Base-by-base conservation (phyloP, 495 filamentous ascomycete species). In the Penicillium pancosmium region DNA sequence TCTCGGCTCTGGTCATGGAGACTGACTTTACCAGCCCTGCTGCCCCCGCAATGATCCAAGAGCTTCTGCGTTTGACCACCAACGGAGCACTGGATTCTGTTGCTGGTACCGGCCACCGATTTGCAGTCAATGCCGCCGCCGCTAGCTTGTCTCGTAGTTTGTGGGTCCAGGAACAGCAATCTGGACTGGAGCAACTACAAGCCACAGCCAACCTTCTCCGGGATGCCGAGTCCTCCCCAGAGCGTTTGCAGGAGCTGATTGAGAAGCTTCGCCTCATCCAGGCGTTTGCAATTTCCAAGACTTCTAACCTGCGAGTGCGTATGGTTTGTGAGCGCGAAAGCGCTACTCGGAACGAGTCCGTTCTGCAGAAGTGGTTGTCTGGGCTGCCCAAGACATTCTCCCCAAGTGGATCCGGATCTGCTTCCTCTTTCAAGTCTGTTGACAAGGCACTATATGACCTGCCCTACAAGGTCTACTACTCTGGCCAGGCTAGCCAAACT, bases 401-500 rank as follows among this genome's bases (percentile, higher is more conserved):
- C 19, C 73, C 73, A 19, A 76, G 75, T 57, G 69, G 70, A 1
- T 60, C 63, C 23, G 55, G 71, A 16, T 61, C 59, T 21, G 63
- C 62, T 5, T 69, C 76, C 48, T 68, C 61, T 33, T 78, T 69
- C 61, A 67, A 74, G 19, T 63, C 73, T 3, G 68, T 64, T n/a
- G 57, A 84, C 49, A 94, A 91, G 67, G 85, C 90, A 0, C 95
- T 98, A 80, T 98, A 94, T 69, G 87, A 93, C 4, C 83, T 98
- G 23, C 94, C 94, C 2, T 98, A 96, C 73, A 94, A 98, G 72
- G 94, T 98, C 51, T 97, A 93, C 67, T 98, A 97, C 71, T 87
- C 93, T 6, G 88, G 86, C 13, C 80, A 91, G 36, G 87, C 90
- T 27, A 74, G 93, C 34, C 87, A 90, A 25, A 97, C 94, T 3